These are phyloP conservation scores for Phaffomyces thermotolerans DNA, from an alignment of 805 yeast genomes.

Conservation along the genomic window DNA sequence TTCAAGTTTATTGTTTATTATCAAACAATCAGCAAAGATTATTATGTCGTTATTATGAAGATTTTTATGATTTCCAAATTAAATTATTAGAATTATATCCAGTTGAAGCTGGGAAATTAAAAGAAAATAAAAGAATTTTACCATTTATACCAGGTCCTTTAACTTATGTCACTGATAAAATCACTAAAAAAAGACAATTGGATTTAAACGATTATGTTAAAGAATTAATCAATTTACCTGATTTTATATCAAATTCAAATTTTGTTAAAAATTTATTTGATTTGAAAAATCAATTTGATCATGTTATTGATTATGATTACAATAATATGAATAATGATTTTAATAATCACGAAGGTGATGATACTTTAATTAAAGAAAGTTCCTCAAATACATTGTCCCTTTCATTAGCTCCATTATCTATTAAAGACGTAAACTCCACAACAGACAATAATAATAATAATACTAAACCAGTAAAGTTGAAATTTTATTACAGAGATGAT, in stretches of 20 bases:
- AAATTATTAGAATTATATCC: conserved; percentile 78
- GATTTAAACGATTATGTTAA: conserved; percentile 51
- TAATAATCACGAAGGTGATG: too few relatives aligned
- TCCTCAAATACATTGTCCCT: conserved; percentile 15
- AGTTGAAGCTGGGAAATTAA: conserved; percentile 78
- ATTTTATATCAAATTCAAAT: conserved; percentile 61
- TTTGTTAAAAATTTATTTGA: conserved; percentile 69
- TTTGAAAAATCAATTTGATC: conserved; percentile 33
- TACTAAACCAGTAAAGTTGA: conserved; percentile 42
- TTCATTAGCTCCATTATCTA: neutral
- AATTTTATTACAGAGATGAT: conserved; percentile 74
- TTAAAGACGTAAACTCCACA: neutral
- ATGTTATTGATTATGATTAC: conserved; percentile 2
- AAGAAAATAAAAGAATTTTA: conserved; percentile 66
- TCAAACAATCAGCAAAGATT: conserved; percentile 63
- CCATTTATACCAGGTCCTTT: conserved; percentile 97
- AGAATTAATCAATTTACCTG: conserved; percentile 63
- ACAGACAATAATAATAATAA: neutral
- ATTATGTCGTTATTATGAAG: conserved; percentile 87
- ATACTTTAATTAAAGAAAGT: conserved; percentile 11
- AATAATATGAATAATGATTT: too few relatives aligned
- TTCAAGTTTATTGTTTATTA: conserved; percentile 59
- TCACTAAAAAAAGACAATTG: conserved; percentile 46
- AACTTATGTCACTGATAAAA: conserved; percentile 78
- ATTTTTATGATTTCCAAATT: conserved; percentile 91